Conservation (phyloP, 169 alveolate genomes). For the Amoebophrya sp. region DNA sequence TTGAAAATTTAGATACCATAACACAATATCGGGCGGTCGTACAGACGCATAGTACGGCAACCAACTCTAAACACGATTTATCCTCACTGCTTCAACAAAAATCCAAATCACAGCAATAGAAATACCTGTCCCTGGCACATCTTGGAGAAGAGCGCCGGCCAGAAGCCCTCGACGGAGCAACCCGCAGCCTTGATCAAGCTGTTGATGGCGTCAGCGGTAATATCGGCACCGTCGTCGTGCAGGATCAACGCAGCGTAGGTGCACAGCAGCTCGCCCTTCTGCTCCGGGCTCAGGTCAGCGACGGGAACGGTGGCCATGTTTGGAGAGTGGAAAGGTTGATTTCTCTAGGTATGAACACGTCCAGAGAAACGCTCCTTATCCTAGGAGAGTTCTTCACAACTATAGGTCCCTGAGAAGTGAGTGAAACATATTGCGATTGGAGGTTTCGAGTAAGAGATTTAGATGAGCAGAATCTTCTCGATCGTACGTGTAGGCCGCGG, state of each 20-base stretch:
- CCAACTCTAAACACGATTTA: neutral
- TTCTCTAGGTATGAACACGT: neutral
- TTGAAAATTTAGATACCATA: neutral
- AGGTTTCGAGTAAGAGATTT: too few species aligned
- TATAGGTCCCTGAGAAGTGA: too few species aligned
- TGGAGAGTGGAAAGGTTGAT: slow-evolving; percentile 28
- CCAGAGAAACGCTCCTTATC: too few species aligned
- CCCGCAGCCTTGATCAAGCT: slow-evolving; percentile 80
- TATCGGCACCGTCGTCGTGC: slow-evolving; percentile 81
- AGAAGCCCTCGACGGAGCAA: slow-evolving; percentile 81
- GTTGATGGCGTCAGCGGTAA: slow-evolving; percentile 76
- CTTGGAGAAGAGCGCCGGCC: slow-evolving; percentile 86
- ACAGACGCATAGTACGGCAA: neutral
- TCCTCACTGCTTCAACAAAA: neutral
- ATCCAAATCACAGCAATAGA: neutral
- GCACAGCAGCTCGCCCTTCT: slow-evolving; percentile 86
- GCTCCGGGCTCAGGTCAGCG: slow-evolving; percentile 57
- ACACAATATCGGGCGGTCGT: neutral
- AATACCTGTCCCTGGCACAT: slow-evolving; percentile 71
- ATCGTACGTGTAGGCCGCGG: too few species aligned
- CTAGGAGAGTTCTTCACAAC: too few species aligned
- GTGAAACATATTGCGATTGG: too few species aligned
- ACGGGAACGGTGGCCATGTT: slow-evolving; percentile 66
- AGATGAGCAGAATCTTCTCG: too few species aligned
- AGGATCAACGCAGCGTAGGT: slow-evolving; percentile 86